Evolutionary conservation across 2,329 filamentous ascomycete species (phyloP).

Genomic region (Escovopsis weberi): DNA sequence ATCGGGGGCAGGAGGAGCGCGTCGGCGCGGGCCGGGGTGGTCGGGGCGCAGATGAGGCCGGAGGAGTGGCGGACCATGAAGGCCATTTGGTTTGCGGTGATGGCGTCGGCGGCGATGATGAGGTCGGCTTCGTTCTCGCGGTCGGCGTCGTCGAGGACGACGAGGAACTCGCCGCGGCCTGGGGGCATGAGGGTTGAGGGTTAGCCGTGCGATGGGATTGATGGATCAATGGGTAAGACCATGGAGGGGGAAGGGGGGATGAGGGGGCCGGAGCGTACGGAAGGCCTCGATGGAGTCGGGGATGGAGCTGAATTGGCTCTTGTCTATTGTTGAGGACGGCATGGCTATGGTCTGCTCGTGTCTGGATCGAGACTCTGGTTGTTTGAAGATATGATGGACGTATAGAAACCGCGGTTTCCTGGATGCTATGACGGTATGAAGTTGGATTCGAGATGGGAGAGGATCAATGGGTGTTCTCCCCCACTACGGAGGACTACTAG

Average conservation of each 20-base stretch:
- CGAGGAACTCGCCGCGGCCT: slow-evolving; percentile 80
- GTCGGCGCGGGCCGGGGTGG: slow-evolving; percentile 53
- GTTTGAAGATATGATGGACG: too few relatives aligned
- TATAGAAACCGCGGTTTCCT: too few relatives aligned
- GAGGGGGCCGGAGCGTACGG: slow-evolving; percentile 29
- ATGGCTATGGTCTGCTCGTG: slow-evolving; percentile 17
- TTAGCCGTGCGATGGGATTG: background rate
- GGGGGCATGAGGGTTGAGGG: background rate
- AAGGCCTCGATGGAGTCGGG: slow-evolving; percentile 50
- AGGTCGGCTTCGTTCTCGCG: slow-evolving; percentile 98
- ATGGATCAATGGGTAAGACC: background rate
- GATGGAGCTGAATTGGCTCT: slow-evolving; percentile 47
- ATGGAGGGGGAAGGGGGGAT: slow-evolving; percentile 2
- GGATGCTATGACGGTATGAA: too few relatives aligned
- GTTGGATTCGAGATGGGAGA: too few relatives aligned
- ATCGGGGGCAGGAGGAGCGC: slow-evolving; percentile 75
- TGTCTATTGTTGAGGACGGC: slow-evolving; percentile 35
- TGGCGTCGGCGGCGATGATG: slow-evolving; percentile 75
- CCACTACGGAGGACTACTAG: too few relatives aligned
- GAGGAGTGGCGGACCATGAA: slow-evolving; percentile 90
- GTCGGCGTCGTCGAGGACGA: slow-evolving; percentile 81
- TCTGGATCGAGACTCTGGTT: background rate
- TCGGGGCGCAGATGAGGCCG: slow-evolving; percentile 81
- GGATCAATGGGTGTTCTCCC: too few relatives aligned
- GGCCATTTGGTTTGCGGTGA: slow-evolving; percentile 83